Conservation (phyloP, 108 stramenopile species). For the Skeletonema grethae region DNA sequence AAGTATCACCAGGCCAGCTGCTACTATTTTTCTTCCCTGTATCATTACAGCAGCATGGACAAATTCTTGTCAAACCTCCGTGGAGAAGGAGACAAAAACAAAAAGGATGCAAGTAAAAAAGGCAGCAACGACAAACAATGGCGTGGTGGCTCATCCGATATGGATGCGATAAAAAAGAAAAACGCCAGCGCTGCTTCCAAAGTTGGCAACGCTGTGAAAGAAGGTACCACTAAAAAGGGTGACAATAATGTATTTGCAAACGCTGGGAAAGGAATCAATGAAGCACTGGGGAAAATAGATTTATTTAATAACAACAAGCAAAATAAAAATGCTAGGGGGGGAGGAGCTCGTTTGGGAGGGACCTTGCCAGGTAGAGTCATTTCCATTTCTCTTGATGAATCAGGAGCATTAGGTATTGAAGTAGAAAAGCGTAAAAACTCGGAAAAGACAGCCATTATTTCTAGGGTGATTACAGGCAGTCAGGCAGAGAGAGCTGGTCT, state of each 20-base stretch:
- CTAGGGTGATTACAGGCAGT: constrained; percentile 46
- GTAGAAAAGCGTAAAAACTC: constrained; percentile 60
- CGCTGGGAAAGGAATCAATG: constrained; percentile 43
- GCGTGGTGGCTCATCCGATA: constrained; percentile 30
- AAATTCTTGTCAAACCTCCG: constrained; percentile 42
- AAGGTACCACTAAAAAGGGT: neutral
- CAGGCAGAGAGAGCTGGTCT: constrained; percentile 69
- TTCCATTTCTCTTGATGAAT: constrained; percentile 45
- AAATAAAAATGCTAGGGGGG: constrained; percentile 43
- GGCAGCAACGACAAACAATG: constrained; percentile 12
- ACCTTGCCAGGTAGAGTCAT: constrained; percentile 59
- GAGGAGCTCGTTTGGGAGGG: constrained; percentile 69
- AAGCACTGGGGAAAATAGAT: constrained; percentile 39
- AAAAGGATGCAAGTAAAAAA: constrained; percentile 27
- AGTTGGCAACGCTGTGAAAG: constrained; percentile 13
- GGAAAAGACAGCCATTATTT: constrained; percentile 61
- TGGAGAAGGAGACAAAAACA: constrained; percentile 40
- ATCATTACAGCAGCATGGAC: constrained; percentile 19
- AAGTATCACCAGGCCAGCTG: too few species aligned
- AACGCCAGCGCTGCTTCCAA: constrained; percentile 3
- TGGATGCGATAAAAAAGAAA: constrained; percentile 31
- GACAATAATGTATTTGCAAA: constrained; percentile 43
- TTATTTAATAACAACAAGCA: constrained; percentile 20
- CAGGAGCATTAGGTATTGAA: constrained; percentile 67
- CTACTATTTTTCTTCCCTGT: too few species aligned